Evolutionary conservation across 768 basidiomycete species (phyloP).

Genomic region (Kwoniella mangroviensis): DNA sequence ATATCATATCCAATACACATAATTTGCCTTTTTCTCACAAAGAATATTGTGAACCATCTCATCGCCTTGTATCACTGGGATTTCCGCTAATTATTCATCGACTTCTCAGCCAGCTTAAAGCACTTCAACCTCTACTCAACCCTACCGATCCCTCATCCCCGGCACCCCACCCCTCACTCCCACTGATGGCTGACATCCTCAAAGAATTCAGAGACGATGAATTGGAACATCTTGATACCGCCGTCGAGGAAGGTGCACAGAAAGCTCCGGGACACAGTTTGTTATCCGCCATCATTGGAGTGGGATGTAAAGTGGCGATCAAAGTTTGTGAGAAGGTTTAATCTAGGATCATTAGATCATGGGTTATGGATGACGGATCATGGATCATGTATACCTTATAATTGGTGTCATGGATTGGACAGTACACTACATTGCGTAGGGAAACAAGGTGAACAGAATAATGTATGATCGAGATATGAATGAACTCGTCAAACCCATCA

Average conservation of each 20-base stretch:
- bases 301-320: conserved; percentile 87
- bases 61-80: background rate
- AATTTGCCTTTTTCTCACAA: too few relatives aligned
- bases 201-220: conserved; percentile 91
- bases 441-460: too few relatives aligned
- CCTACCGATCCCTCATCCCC: conserved; percentile 12
- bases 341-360: background rate
- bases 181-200: conserved; percentile 72
- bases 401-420: too few relatives aligned
- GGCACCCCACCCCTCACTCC: conserved; percentile 75
- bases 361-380: background rate
- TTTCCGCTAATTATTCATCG: background rate
- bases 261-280: conserved; percentile 89
- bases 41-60: too few relatives aligned
- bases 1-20: too few relatives aligned
- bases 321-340: conserved; percentile 81
- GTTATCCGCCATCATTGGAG: conserved; percentile 79
- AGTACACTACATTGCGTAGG: too few relatives aligned
- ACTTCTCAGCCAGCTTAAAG: conserved; percentile 76
- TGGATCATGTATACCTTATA: too few relatives aligned
- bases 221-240: conserved; percentile 88
- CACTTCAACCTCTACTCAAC: conserved; percentile 54
- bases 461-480: too few relatives aligned
- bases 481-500: too few relatives aligned
- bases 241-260: conserved; percentile 84